Conservation (phyloP, 345 rosid species). For the Zanthoxylum bungeanum region DNA sequence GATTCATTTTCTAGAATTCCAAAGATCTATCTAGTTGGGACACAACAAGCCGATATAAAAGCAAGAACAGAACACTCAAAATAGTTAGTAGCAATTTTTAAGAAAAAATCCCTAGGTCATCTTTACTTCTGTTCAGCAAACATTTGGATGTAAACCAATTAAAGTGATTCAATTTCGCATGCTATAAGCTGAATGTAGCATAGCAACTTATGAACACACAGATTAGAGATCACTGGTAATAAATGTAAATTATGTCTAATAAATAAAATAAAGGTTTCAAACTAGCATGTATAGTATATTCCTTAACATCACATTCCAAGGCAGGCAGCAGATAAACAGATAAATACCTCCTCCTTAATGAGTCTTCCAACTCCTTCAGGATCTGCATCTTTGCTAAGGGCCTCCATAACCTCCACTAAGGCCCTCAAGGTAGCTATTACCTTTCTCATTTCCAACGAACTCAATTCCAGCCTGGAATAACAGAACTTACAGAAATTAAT, state of each 20-base stretch:
- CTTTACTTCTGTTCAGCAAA: not conserved
- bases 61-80: constrained; percentile 11
- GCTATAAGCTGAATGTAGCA: not conserved
- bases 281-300: not conserved
- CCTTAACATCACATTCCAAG: constrained; percentile 1
- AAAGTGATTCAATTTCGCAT: not conserved
- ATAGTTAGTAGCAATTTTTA: not conserved
- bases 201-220: constrained; percentile 2
- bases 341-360: constrained; percentile 79
- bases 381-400: constrained; percentile 85
- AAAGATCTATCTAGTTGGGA: not conserved
- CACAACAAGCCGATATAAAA: not conserved
- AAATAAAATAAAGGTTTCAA: not conserved
- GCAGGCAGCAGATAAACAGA: constrained; percentile 9
- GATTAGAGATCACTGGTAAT: not conserved
- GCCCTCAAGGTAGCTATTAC: constrained; percentile 84
- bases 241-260: not conserved
- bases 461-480: constrained; percentile 33
- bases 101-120: not conserved
- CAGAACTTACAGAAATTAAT: constrained; percentile 1
- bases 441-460: constrained; percentile 67
- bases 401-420: constrained; percentile 84
- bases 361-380: constrained; percentile 81
- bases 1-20: not conserved
- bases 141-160: not conserved